Evolutionary conservation across 108 stramenopile genomes (phyloP), one percentile per base, ranked within the genome.

Genomic region (Parietichytrium sp.): DNA sequence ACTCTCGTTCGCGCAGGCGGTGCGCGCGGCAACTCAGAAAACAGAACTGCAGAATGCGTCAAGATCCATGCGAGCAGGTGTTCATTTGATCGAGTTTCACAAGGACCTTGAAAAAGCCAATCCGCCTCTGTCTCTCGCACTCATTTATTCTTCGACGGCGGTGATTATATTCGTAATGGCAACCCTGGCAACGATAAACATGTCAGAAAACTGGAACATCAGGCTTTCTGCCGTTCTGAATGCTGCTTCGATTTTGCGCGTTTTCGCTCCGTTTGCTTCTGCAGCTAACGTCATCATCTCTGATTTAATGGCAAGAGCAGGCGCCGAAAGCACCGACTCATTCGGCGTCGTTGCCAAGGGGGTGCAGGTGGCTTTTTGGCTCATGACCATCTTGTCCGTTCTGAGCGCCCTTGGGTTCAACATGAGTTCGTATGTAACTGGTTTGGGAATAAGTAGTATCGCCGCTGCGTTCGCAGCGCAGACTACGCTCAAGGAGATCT

Each of bases 361-460:
- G 42, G 29, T 72, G 8, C 61, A 72, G 33, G 45, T 72, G 6
- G 36, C 38, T 27, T 42, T 72, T 23, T 72, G 61, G 61, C 6
- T 72, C 8, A 42, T 72, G 29, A 72, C 61, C 0, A 20, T 1
- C 6, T 23, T 42, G 8, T 45, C 38, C 42, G 42, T 72, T 33
- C 61, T 72, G 23, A 42, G 38, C 8, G 29, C 61, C 1, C 20
- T 72, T 33, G 61, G 61, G 13, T 27, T 72, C 8, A 42, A 72
- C 3, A 72, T 72, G 61, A 45, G 38, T 42, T 72, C 61, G 33
- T 72, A 72, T 72, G 61, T 72, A n/a, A 42, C 61, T 6, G 61
- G 61, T 0, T 20, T 72, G 8, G 61, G 61, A 1, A 72, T 72
- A 33, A 72, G 61, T 25, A 45, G 38, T 42, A 72, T 72, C 61